Conservation (phyloP, 176 grass and related monocot genomes). For the Hordeum marinum region DNA sequence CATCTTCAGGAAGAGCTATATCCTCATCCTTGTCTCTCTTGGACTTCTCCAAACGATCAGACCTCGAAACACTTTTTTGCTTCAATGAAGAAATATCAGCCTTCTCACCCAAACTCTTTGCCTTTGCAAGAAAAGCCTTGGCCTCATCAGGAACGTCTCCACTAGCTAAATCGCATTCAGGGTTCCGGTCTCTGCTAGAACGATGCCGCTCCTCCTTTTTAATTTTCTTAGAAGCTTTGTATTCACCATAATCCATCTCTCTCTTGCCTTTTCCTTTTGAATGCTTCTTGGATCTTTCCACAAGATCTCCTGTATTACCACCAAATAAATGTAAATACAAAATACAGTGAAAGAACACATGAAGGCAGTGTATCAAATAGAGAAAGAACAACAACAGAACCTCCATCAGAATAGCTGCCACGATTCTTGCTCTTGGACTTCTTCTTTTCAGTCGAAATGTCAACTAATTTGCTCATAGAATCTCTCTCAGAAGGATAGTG, state of each 20-base stretch:
- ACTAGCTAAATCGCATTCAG: conserved; percentile 25
- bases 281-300: conserved; percentile 60
- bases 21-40: conserved; percentile 43
- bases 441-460: conserved; percentile 51
- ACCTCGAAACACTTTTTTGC: conserved; percentile 38
- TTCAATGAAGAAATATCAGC: conserved; percentile 45
- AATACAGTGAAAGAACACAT: conserved; percentile 14
- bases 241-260: conserved; percentile 54
- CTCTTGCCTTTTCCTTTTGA: conserved; percentile 83
- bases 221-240: conserved; percentile 71
- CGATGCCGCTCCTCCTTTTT: conserved; percentile 57
- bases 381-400: conserved; percentile 31
- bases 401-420: conserved; percentile 75
- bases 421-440: conserved; percentile 60
- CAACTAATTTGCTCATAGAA: conserved; percentile 51
- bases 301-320: conserved; percentile 46
- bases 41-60: conserved; percentile 45
- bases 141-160: conserved; percentile 37
- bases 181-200: conserved; percentile 43
- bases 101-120: conserved; percentile 45
- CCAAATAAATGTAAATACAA: conserved; percentile 32
- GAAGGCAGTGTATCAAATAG: neutral
- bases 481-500: conserved; percentile 35
- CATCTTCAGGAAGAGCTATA: conserved; percentile 31
- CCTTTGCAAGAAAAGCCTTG: conserved; percentile 44